Evolutionary conservation across 1,139 yeast species (phyloP), one percentile per base, ranked within the genome.

Genomic region (Debaryomyces robertsiae): DNA sequence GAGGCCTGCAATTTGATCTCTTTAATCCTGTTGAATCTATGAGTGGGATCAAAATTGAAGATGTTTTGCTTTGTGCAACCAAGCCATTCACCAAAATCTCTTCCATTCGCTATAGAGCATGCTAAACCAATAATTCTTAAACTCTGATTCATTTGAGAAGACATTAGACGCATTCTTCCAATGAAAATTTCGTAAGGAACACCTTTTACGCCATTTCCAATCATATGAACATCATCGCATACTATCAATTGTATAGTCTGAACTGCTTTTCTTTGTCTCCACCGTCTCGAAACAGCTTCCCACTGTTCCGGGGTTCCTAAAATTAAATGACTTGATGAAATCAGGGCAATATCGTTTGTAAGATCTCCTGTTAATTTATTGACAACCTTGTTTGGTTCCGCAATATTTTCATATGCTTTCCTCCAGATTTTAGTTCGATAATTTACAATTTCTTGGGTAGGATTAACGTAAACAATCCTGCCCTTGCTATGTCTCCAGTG

Each of bases 81-180:
- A 27, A 93, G 62, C 96, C 98, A 94, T 44, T 84, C 88, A 1
- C 88, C 94, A 47, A 91, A 61, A 49, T 88, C 96, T 41, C 79
- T 73, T 3, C 85, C 88, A 55, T 84, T 85, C 0, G 94, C 79
- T 27, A 91, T 59, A 0, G 96, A 80, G 1, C 80, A 72, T 1
- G 88, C 73, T 11, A 93, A 62, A 0, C 79, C 91, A 16, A 93
- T 75, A 23, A 89, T 63, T 46, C 98, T 68, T 2, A 81, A 51
- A 4, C 59, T 52, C 2, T 63, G 66, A 22, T 81, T 83, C 10
- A 82, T 58, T 49, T 87, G 94, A 1, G 79, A 72, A 0, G 81
- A 67, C 59, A 90, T 77, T 47, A 86, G 80, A 44, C 85, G 69
- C 76, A 88, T 73, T 49, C 98, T 72, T 1, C 94, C 73, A 7